Conservation (phyloP, 495 filamentous ascomycete genomes). For the Geopyxis carbonaria region DNA sequence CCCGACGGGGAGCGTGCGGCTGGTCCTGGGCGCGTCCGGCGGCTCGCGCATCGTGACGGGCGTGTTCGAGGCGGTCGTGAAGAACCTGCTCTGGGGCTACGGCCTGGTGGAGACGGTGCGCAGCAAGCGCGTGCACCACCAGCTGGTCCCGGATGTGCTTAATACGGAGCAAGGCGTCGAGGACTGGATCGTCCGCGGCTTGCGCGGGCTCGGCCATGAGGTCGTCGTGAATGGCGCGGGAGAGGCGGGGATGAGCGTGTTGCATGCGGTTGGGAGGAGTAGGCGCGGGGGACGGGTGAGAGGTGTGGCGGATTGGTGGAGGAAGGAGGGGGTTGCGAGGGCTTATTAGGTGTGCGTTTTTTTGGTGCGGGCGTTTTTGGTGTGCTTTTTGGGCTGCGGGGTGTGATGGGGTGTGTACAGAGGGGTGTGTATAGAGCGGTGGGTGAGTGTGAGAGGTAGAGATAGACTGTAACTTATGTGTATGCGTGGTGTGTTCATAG, state of each 20-base stretch:
- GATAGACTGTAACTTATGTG: too few relatives aligned
- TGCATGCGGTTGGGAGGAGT: too few relatives aligned
- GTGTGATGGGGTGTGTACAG: too few relatives aligned
- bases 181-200: constrained; percentile 10
- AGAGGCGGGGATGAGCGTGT: constrained; percentile 13
- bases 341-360: constrained; percentile 13
- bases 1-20: constrained; percentile 7
- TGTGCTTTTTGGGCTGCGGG: too few relatives aligned
- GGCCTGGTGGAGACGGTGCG: constrained; percentile 18
- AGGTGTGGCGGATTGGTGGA: constrained; percentile 27
- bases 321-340: constrained; percentile 18
- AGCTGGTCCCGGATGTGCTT: constrained; percentile 23
- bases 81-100: constrained; percentile 22
- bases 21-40: constrained; percentile 20
- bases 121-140: constrained; percentile 21
- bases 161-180: constrained; percentile 9
- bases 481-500: too few relatives aligned
- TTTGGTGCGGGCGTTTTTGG: too few relatives aligned
- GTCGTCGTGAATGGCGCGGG: constrained; percentile 6
- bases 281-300: too few relatives aligned
- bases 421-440: too few relatives aligned
- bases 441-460: too few relatives aligned
- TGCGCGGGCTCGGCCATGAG: constrained; percentile 14
- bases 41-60: constrained; percentile 23
- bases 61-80: constrained; percentile 23